Conservation (phyloP, 768 basidiomycete species). For the Pholiota molesta region DNA sequence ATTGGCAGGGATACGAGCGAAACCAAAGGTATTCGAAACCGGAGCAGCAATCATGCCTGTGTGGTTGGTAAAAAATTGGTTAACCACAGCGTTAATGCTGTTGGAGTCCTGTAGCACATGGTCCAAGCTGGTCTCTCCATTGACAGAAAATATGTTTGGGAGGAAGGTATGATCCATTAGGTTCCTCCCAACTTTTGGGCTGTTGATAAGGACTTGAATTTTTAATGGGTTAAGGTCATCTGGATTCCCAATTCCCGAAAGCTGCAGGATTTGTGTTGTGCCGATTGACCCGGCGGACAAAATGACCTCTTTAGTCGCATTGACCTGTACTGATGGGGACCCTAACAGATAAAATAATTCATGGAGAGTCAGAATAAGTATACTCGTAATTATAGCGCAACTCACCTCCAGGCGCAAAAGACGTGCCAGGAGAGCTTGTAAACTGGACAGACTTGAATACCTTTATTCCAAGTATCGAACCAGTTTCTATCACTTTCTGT, state of each 20-base stretch:
- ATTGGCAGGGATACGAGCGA: slow-evolving; percentile 35
- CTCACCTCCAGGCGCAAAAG: neutral
- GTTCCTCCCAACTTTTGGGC: slow-evolving; percentile 22
- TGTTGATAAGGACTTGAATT: slow-evolving; percentile 19
- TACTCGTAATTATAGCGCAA: neutral
- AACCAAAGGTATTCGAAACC: slow-evolving; percentile 32
- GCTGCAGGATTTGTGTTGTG: slow-evolving; percentile 25
- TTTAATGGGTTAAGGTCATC: slow-evolving; percentile 16
- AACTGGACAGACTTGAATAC: slow-evolving; percentile 28
- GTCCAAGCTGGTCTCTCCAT: slow-evolving; percentile 12
- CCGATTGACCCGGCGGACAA: slow-evolving; percentile 22
- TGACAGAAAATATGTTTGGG: slow-evolving; percentile 15
- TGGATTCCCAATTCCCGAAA: slow-evolving; percentile 23
- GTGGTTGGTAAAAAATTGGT: slow-evolving; percentile 23
- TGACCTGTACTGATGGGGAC: neutral
- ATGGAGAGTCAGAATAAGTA: neutral
- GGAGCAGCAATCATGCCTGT: slow-evolving; percentile 38
- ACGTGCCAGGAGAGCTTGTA: slow-evolving; percentile 8
- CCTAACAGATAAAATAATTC: neutral
- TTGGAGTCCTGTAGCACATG: slow-evolving; percentile 1
- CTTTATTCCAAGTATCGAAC: slow-evolving; percentile 13
- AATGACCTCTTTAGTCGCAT: slow-evolving; percentile 23
- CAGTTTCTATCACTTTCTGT: slow-evolving; percentile 23
- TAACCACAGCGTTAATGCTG: slow-evolving; percentile 26
- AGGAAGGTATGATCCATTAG: slow-evolving; percentile 21